Conservation (phyloP, 192 early-diverging fungal genomes). For the Backusella morwellensis region DNA sequence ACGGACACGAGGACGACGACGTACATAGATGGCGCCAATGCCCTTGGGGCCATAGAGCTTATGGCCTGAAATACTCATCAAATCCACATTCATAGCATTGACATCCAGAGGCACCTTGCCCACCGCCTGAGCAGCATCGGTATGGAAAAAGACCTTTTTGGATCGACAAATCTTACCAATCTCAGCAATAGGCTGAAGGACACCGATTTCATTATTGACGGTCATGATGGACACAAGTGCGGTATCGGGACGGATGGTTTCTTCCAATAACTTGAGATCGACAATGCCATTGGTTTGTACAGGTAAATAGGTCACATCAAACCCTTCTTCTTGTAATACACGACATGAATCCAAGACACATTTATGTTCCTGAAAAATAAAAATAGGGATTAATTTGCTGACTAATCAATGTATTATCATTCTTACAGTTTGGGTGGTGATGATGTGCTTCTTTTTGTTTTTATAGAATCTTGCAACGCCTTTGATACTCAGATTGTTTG, state of each 20-base stretch:
- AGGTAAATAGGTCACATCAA: slow-evolving; percentile 93
- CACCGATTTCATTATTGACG: slow-evolving; percentile 99
- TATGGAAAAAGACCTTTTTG: slow-evolving; percentile 94
- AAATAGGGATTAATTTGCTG: background rate
- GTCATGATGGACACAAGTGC: slow-evolving; percentile 93
- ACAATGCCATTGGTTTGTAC: slow-evolving; percentile 83
- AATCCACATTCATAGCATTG: slow-evolving; percentile 88
- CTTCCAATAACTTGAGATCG: slow-evolving; percentile 74
- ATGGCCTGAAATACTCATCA: slow-evolving; percentile 96
- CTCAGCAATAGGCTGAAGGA: slow-evolving; percentile 88
- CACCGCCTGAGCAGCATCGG: slow-evolving; percentile 94
- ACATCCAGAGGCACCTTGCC: slow-evolving; percentile 96
- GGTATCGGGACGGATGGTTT: slow-evolving; percentile 88
- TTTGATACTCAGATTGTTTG: slow-evolving; percentile 93
- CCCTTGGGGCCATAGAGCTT: slow-evolving; percentile 98
- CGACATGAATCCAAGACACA: slow-evolving; percentile 97
- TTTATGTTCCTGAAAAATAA: slow-evolving; percentile 83
- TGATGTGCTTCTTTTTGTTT: slow-evolving; percentile 91
- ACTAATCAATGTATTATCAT: too few species aligned
- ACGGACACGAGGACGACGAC: slow-evolving; percentile 90
- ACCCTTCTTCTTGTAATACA: slow-evolving; percentile 89
- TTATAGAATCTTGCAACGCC: slow-evolving; percentile 96
- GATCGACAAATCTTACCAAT: slow-evolving; percentile 87
- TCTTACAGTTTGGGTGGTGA: slow-evolving; percentile 86
- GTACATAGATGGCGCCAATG: slow-evolving; percentile 92